These are phyloP conservation scores for Candida multigemmis DNA, from an alignment of 805 yeast genomes.

Conservation along the genomic window DNA sequence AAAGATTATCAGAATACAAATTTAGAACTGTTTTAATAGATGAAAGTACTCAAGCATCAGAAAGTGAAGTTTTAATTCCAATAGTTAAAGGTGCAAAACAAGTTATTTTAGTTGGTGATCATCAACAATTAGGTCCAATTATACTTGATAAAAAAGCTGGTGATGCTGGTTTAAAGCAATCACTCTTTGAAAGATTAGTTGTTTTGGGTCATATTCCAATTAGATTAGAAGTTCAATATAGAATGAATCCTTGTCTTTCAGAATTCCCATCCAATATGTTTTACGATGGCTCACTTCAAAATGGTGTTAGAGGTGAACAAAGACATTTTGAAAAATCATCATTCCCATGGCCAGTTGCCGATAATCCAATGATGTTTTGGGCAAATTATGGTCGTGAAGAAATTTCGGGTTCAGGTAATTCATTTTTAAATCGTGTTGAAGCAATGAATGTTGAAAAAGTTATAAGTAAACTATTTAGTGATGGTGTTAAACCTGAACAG, in stretches of 20 bases:
- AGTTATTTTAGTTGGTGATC: conserved; percentile 88
- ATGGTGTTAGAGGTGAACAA: conserved; percentile 78
- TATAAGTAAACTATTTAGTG: conserved; percentile 61
- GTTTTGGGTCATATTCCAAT: conserved; percentile 78
- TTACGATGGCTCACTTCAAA: conserved; percentile 86
- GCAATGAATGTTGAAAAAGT: conserved; percentile 82
- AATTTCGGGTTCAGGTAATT: conserved; percentile 70
- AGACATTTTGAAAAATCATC: conserved; percentile 44
- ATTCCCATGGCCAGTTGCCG: conserved; percentile 89
- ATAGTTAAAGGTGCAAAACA: conserved; percentile 85
- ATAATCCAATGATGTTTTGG: conserved; percentile 95
- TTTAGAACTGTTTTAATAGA: conserved; percentile 82
- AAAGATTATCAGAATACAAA: conserved; percentile 40
- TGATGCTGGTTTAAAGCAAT: conserved; percentile 79
- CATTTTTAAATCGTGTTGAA: conserved; percentile 78
- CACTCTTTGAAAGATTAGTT: conserved; percentile 80
- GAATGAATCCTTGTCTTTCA: conserved; percentile 86
- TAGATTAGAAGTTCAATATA: conserved; percentile 83
- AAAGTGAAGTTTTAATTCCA: conserved; percentile 87
- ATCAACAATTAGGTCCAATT: conserved; percentile 92
- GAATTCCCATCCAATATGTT: conserved; percentile 89
- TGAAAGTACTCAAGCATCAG: conserved; percentile 91
- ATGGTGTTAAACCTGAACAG: conserved; percentile 70
- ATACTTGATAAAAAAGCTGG: conserved; percentile 73
- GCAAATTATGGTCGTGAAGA: conserved; percentile 84